Evolutionary conservation across 106 monocot genomes (phyloP), one percentile per base, ranked within the genome.

Genomic region (Acorus calamus): DNA sequence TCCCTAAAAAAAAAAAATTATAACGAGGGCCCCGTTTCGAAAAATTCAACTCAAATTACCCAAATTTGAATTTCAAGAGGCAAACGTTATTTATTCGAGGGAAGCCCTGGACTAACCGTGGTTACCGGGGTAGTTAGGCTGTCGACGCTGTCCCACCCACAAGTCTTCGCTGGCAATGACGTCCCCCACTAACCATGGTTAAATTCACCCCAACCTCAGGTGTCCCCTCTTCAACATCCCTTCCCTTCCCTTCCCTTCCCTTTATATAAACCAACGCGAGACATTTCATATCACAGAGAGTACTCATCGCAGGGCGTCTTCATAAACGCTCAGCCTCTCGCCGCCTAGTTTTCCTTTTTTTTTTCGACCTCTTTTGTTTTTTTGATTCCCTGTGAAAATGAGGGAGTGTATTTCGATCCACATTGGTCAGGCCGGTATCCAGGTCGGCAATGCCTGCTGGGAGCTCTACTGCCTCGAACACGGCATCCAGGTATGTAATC

Each of bases 281-380:
- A 44, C 28, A 0, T 28, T 28, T 28, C n/a, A n/a, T n/a, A 1
- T 28, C 28, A 28, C 28, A 5, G 8, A 0, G 7, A 45, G 43
- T 44, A 11, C 12, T 6, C 56, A 57, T 43, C 63, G 55, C 51
- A 64, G 58, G 65, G 73, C 73, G 73, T 73, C 73, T 65, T 73
- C 65, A 28, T 49, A 73, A 14, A 73, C 73, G 65, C 73, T 61
- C 28, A 28, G 46, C 13, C 44, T 8, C 11, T 59, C 2, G 3
- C 7, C 44, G 5, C 11, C 56, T 56, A 3, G 2, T 46, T 14
- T 46, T 8, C 1, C 8, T 50, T 8, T 52, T 52, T 60, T 45
- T 52, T 43, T 7, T 44, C n/a, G 2, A 44, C 57, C 57, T n/a
- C 2, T 9, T 8, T 6, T 10, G 8, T 41, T 55, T n/a, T 14